Base-by-base conservation (phyloP, 257 asterid species). In the Nicotiana sylvestris region DNA sequence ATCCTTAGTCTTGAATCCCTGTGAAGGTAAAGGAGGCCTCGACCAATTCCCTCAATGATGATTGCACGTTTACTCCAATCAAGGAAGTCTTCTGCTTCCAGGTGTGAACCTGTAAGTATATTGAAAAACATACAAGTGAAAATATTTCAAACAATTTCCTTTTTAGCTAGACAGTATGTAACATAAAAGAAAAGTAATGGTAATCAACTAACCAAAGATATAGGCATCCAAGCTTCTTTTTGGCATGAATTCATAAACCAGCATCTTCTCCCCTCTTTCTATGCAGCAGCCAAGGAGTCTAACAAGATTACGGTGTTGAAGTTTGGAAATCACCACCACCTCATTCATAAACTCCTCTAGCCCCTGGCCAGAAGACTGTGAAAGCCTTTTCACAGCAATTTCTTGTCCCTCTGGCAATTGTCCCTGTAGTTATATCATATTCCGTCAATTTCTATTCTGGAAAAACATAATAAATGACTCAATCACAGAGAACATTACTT, bases 11-110 rank as follows among this genome's bases (percentile, higher is more conserved):
- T 90, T 5, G 97, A 92, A 86, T 91, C 97, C 37, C 90, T 84
- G 33, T 92, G 97, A 76, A 92, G 95, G 79, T 92, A 92, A 16
- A 91, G 89, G 33, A 92, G 87, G 25, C 97, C 97, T 68, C 93
- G 81, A 5, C 92, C 95, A 53, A 92, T 89, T 43, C 95, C 93
- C 83, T 88, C 91, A 18, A 91, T 88, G 49, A 92, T 87, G 29
- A 81, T 82, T 3, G 84, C 84, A 35, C 95, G 93, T 58, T 84
- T 84, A 58, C 18, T 84, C 97, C 97, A 91, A 81, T 87, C 85
- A 13, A 92, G 82, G 53, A 82, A 61, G 35, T 72, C 58, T 58
- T 32, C 49, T n/a, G 32, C 43, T 67, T 6, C 53, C 15, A 13
- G 6, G 65, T 60, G 25, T 18, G 60, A 35, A 30, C 46, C 77